Conservation (phyloP, 306 rosid species). For the Rosa rugosa region DNA sequence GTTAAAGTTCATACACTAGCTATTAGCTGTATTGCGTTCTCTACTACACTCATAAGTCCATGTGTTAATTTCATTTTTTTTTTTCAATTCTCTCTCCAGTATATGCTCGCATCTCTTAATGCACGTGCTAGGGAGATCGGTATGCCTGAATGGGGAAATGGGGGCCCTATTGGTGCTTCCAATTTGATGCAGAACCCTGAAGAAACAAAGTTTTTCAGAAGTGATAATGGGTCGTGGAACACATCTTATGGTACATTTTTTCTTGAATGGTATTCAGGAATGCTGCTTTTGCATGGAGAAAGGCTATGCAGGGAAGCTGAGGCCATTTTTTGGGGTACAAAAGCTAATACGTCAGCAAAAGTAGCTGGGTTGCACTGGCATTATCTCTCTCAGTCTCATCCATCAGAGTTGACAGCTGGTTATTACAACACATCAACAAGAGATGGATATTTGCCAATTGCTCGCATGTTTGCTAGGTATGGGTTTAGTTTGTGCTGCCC, state of each 20-base stretch:
- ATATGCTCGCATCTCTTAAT: constrained; percentile 79
- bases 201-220: constrained; percentile 49
- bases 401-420: constrained; percentile 86
- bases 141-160: constrained; percentile 75
- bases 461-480: constrained; percentile 68
- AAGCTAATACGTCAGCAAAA: constrained; percentile 62
- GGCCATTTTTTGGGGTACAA: constrained; percentile 70
- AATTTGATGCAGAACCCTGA: constrained; percentile 56
- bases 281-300: constrained; percentile 84
- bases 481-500: constrained; percentile 78
- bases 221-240: constrained; percentile 60
- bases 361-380: constrained; percentile 78
- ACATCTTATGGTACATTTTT: constrained; percentile 67
- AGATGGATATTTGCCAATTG: constrained; percentile 77
- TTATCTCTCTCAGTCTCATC: constrained; percentile 61
- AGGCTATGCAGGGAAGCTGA: constrained; percentile 80
- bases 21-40: background rate
- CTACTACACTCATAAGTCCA: background rate
- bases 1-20: constrained; percentile 27
- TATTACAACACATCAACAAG: constrained; percentile 65
- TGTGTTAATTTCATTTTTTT: constrained; percentile 29
- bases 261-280: constrained; percentile 83
- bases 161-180: constrained; percentile 62
- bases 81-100: constrained; percentile 41
- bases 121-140: constrained; percentile 72